A percentile compares a stretch with the other conserved stretches of the same genome.
phyloP scores from a whole-genome alignment of 2,329 filamentous ascomycete species.

The Fusarium scirpi region DNA sequence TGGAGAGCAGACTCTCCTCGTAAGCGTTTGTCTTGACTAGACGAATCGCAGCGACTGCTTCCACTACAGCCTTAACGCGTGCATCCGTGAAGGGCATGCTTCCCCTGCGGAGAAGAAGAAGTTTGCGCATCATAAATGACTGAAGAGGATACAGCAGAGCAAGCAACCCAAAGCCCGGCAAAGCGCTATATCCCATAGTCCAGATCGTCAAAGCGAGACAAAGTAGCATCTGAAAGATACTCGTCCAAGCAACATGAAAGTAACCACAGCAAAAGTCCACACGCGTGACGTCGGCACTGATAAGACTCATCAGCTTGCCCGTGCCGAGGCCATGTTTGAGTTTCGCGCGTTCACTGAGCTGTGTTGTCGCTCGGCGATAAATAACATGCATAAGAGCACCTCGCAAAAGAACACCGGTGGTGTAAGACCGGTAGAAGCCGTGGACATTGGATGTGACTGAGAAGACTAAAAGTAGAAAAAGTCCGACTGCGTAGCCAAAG shows the following conservation, averaged over 20 bases:
- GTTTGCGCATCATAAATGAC: conserved; percentile 23
- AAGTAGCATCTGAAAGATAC: conserved; percentile 48
- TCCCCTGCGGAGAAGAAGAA: conserved; percentile 18
- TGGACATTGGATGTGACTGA: conserved; percentile 31
- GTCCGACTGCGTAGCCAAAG: conserved; percentile 21
- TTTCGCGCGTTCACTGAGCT: conserved; percentile 27
- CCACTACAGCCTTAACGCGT: conserved; percentile 21
- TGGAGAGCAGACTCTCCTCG: conserved; percentile 25
- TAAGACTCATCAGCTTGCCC: conserved; percentile 50
- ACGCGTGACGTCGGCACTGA: conserved; percentile 50
- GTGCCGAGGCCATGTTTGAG: conserved; percentile 40
- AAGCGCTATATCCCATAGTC: conserved; percentile 24
- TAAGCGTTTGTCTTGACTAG: conserved; percentile 29
- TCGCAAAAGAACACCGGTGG: conserved; percentile 12
- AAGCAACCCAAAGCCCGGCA: conserved; percentile 20
- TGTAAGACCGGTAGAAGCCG: conserved; percentile 27
- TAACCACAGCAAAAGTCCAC: conserved; percentile 51
- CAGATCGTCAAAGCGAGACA: conserved; percentile 44
- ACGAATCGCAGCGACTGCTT: conserved; percentile 23
- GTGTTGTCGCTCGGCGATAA: conserved; percentile 26
- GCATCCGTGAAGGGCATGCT: conserved; percentile 31
- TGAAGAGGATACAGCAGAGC: conserved; percentile 26
- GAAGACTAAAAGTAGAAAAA: conserved; percentile 22
- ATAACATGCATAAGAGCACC: conserved; percentile 31
- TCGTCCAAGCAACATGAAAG: conserved; percentile 50